These are phyloP conservation scores for Micractinium sp. DNA, from an alignment of 139 green algal genomes.

Conservation along the genomic window DNA sequence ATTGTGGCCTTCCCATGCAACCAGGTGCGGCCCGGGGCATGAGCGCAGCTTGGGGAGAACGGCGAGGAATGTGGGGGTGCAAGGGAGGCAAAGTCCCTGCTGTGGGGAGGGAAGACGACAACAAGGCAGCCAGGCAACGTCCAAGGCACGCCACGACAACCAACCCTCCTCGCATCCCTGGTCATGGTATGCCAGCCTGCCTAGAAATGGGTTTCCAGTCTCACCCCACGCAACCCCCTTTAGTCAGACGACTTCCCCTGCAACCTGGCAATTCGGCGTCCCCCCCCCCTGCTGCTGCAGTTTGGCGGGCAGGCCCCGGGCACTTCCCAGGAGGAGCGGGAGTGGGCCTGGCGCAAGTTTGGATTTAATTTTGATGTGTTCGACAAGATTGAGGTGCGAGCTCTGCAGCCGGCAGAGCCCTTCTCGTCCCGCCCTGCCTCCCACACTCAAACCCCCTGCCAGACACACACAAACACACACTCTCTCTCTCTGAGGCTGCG, in stretches of 20 bases:
- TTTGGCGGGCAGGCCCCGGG: slow-evolving; percentile 86
- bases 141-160: no score
- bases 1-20: slow-evolving; percentile 89
- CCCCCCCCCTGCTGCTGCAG: slow-evolving; percentile 35
- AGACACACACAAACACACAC: no score
- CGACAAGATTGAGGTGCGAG: slow-evolving; percentile 72
- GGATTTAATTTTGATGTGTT: slow-evolving; percentile 69
- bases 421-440: no score
- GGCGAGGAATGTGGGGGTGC: neutral
- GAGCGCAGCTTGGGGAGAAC: neutral
- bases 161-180: no score
- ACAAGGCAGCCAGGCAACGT: no score
- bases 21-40: slow-evolving; percentile 50
- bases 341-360: slow-evolving; percentile 87
- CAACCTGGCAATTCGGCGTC: neutral
- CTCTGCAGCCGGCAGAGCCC: no score
- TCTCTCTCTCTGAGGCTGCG: no score
- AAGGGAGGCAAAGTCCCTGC: neutral
- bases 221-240: no score
- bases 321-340: slow-evolving; percentile 81
- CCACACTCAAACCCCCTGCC: no score
- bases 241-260: no score
- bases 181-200: no score
- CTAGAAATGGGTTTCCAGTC: no score
- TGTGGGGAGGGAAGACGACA: neutral